A percentile compares a stretch with the other conserved stretches of the same genome.
These are phyloP conservation scores for Drechmeria coniospora DNA, from an alignment of 2,329 filamentous ascomycete species.

Conservation along the genomic window DNA sequence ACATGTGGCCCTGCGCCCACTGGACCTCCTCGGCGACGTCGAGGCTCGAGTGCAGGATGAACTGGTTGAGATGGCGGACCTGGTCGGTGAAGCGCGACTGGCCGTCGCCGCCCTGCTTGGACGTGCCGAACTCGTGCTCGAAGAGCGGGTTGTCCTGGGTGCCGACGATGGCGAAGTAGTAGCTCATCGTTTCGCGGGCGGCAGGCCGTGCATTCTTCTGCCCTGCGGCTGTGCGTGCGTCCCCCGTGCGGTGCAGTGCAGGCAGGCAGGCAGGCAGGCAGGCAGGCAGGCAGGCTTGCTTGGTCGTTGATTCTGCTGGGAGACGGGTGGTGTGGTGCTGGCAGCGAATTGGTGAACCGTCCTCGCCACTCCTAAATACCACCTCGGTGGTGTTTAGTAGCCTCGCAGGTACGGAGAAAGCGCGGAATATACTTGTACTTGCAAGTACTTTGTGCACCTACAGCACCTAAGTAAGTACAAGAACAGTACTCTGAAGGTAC, in stretches of 20 bases:
- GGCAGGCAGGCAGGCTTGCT: no score
- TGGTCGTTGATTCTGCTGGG: no score
- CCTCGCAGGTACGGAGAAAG: no score
- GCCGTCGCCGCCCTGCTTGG: slow-evolving; percentile 89
- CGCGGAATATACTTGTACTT: no score
- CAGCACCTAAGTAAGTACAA: no score
- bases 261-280: no score
- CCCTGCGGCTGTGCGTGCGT: slow-evolving; percentile 1
- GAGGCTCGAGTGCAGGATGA: slow-evolving; percentile 84
- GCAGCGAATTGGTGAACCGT: no score
- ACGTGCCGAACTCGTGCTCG: slow-evolving; percentile 93
- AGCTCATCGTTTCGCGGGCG: slow-evolving; percentile 54
- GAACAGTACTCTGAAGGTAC: no score
- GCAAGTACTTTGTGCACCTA: no score
- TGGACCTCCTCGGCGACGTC: slow-evolving; percentile 95
- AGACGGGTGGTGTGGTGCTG: no score
- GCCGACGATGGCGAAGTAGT: slow-evolving; percentile 95
- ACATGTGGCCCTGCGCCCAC: slow-evolving; percentile 81
- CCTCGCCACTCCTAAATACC: no score
- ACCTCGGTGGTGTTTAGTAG: no score
- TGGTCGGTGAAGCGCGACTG: slow-evolving; percentile 77
- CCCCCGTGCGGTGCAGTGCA: not conserved
- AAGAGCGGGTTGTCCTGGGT: slow-evolving; percentile 93
- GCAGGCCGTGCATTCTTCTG: not conserved
- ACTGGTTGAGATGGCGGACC: slow-evolving; percentile 88